Conservation (phyloP, 108 stramenopile genomes). For the Epithemia pelagica region DNA sequence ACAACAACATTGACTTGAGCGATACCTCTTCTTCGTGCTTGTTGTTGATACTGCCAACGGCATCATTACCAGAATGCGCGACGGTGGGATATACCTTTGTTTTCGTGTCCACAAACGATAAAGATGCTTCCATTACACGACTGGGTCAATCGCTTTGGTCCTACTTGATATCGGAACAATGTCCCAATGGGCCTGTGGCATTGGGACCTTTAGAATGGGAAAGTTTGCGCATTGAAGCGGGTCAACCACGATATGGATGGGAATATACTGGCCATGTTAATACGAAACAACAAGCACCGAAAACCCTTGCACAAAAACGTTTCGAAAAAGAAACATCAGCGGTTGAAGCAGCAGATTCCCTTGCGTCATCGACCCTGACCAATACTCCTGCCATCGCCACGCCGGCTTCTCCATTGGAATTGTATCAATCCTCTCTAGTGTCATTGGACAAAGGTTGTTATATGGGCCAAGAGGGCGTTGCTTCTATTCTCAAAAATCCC, state of each 20-base stretch:
- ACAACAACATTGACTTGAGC: not conserved
- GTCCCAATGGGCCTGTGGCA: conserved; percentile 57
- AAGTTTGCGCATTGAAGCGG: conserved; percentile 70
- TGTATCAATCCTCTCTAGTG: conserved; percentile 46
- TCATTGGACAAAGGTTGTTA: conserved; percentile 80
- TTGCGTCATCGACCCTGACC: not conserved
- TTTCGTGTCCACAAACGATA: conserved; percentile 12
- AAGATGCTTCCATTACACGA: not conserved
- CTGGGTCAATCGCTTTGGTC: conserved; percentile 41
- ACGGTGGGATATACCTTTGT: conserved; percentile 60
- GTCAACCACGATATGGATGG: conserved; percentile 32
- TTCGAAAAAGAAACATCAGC: conserved; percentile 6
- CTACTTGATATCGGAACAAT: conserved; percentile 43
- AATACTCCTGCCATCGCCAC: conserved; percentile 16
- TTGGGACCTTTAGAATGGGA: conserved; percentile 71
- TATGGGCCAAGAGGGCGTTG: conserved; percentile 80
- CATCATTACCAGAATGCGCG: conserved; percentile 34
- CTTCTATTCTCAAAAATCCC: conserved; percentile 74
- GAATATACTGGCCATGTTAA: conserved; percentile 16
- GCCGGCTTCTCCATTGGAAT: conserved; percentile 61
- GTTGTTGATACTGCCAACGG: conserved; percentile 26
- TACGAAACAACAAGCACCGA: not conserved
- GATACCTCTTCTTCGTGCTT: no score
- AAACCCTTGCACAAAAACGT: no score
- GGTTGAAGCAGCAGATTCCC: not conserved